Evolutionary conservation across 2,329 filamentous ascomycete genomes (phyloP).

Genomic region (Trichoderma sp.): DNA sequence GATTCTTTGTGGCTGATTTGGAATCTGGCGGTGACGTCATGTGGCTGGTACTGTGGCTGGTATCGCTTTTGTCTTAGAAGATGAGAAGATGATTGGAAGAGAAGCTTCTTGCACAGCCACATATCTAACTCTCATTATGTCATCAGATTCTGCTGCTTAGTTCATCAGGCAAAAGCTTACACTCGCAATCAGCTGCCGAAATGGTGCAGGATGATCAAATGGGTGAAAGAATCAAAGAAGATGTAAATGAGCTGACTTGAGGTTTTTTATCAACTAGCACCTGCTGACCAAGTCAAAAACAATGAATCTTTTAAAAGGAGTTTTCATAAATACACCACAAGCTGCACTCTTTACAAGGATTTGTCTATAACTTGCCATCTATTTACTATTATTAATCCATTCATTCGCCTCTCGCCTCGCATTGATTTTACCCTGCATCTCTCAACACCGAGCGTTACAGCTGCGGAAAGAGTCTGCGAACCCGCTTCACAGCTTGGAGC

Average conservation of each 20-base stretch:
- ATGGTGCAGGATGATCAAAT: background rate
- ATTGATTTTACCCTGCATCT: background rate
- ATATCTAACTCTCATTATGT: background rate
- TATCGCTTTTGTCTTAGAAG: no score
- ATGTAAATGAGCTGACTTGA: background rate
- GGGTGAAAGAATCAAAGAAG: background rate
- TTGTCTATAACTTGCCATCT: no score
- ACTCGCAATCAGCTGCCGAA: background rate
- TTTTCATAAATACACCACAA: background rate
- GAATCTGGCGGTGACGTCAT: background rate
- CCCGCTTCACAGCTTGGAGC: background rate
- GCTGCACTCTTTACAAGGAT: background rate
- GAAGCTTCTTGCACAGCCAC: background rate
- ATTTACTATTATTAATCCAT: no score
- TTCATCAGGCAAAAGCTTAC: background rate
- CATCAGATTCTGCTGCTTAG: background rate
- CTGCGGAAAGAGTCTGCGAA: constrained; percentile 6
- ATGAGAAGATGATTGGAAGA: no score
- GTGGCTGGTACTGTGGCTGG: background rate
- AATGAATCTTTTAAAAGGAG: background rate
- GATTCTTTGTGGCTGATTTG: background rate
- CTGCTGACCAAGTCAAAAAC: background rate
- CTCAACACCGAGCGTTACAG: background rate
- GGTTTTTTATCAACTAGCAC: background rate
- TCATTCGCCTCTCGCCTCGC: background rate